phyloP scores from a whole-genome alignment of 129 eudicot species.

The Saussurea involucrata region DNA sequence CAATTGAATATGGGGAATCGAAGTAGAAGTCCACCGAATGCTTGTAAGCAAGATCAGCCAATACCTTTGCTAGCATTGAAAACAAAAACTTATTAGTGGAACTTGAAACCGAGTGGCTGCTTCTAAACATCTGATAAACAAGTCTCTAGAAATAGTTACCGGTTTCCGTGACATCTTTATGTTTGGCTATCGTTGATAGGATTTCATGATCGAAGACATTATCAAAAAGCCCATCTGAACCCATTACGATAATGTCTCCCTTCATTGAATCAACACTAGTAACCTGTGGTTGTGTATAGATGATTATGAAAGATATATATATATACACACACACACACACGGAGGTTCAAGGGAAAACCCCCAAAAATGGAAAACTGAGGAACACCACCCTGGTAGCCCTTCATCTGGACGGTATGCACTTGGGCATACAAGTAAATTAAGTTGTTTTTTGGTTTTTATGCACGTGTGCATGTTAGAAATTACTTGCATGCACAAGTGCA shows the following conservation, averaged over 20 bases:
- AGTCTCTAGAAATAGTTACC: constrained; percentile 41
- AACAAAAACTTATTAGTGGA: constrained; percentile 15
- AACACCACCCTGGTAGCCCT: too few relatives aligned
- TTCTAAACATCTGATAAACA: background rate
- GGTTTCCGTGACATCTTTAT: constrained; percentile 51
- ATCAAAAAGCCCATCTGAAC: constrained; percentile 96
- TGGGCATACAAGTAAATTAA: too few relatives aligned
- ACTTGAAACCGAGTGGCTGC: background rate
- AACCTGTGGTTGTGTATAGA: constrained; percentile 44
- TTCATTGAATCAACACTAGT: constrained; percentile 56
- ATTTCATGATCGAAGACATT: constrained; percentile 79
- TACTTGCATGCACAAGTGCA: too few relatives aligned
- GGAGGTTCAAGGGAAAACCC: too few relatives aligned
- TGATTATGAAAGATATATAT: background rate
- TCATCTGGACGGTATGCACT: too few relatives aligned
- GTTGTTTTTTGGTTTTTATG: too few relatives aligned
- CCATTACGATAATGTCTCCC: constrained; percentile 82
- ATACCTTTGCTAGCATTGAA: constrained; percentile 79
- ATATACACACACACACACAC: too few relatives aligned
- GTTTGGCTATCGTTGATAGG: constrained; percentile 42
- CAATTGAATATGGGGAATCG: constrained; percentile 81
- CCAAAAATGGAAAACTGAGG: too few relatives aligned
- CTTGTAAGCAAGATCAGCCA: constrained; percentile 80
- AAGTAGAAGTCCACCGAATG: constrained; percentile 68
- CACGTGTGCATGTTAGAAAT: too few relatives aligned